Conservation (phyloP, 1,284 basidiomycete genomes). For the Ceratobasidium sp. region DNA sequence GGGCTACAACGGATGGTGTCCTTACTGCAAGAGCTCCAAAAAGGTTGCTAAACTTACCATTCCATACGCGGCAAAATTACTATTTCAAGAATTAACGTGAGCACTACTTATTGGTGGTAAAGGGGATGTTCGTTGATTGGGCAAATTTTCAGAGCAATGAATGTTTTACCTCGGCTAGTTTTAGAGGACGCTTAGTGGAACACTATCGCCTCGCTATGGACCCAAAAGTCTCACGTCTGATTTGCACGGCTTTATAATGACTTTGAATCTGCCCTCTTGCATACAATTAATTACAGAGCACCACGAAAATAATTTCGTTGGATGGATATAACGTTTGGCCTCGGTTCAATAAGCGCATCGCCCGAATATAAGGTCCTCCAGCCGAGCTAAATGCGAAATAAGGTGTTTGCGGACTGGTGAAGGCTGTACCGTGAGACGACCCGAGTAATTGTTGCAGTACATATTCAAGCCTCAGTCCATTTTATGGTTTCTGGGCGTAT, state of each 20-base stretch:
- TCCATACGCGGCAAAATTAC: slow-evolving; percentile 95
- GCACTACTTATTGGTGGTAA: not conserved
- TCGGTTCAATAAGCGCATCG: too few species aligned
- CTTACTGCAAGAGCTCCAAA: slow-evolving; percentile 95
- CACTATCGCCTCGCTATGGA: not conserved
- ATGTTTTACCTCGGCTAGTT: slow-evolving; percentile 84
- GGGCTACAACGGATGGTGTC: slow-evolving; percentile 96
- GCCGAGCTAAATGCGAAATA: too few species aligned
- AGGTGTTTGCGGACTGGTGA: too few species aligned
- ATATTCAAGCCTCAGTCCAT: too few species aligned
- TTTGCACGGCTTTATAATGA: not conserved
- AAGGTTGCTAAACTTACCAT: slow-evolving; percentile 96
- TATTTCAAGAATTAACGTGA: slow-evolving; percentile 79
- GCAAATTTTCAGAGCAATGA: slow-evolving; percentile 78
- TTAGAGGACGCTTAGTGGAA: slow-evolving; percentile 67
- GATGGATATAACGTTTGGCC: too few species aligned
- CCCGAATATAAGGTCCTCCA: too few species aligned
- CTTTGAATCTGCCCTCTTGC: too few species aligned
- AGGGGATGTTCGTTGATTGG: not conserved
- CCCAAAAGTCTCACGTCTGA: not conserved
- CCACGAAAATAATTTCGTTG: too few species aligned
- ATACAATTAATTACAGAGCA: not conserved
- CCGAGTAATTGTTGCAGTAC: too few species aligned
- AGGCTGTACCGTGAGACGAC: too few species aligned
- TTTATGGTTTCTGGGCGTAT: too few species aligned